Evolutionary conservation across 164 flowering plant species (phyloP), one percentile per base, ranked within the genome.

Genomic region (Vitis amurensis): DNA sequence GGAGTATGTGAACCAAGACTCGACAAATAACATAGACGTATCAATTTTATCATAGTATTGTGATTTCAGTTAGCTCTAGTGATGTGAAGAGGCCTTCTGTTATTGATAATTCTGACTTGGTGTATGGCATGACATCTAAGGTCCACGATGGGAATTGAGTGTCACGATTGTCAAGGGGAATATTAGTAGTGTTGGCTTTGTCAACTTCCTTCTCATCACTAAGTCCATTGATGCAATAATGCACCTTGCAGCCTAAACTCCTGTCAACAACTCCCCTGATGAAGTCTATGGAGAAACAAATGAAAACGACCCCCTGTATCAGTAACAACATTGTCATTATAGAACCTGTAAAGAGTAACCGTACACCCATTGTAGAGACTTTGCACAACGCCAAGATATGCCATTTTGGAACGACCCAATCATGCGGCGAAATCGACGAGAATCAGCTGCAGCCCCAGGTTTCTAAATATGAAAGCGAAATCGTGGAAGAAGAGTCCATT

Each of bases 31-130:
- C 11, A 51, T 75, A 30, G 88, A 87, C 61, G 90, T 77, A 62
- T 74, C 86, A 7, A 82, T 84, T 55, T 63, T 55, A 50, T 71
- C 81, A 12, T 89, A 84, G 60, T 74, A 74, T 70, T 66, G 59
- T 69, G 89, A 82, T 80, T 80, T 79, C 82, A 8, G 80, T 73
- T 67, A 77, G 80, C 69, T 87, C 85, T 49, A 80, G 77, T 71
- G 61, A 68, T 68, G 74, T 74, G 29, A 86, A 77, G 77, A 87
- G 83, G 82, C 99, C 99, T 15, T 68, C 85, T 51, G 69, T 73
- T 62, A 93, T 95, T 76, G 97, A 93, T 72, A 95, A 95, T 78
- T 84, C 94, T 63, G 89, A 89, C 79, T 87, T 95, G 68, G 84
- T 91, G 64, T 77, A 76, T 85, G 97, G 87, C 63, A 69, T 84